Evolutionary conservation across 176 grass and related monocot genomes (phyloP).

Genomic region (Oryza coarctata): DNA sequence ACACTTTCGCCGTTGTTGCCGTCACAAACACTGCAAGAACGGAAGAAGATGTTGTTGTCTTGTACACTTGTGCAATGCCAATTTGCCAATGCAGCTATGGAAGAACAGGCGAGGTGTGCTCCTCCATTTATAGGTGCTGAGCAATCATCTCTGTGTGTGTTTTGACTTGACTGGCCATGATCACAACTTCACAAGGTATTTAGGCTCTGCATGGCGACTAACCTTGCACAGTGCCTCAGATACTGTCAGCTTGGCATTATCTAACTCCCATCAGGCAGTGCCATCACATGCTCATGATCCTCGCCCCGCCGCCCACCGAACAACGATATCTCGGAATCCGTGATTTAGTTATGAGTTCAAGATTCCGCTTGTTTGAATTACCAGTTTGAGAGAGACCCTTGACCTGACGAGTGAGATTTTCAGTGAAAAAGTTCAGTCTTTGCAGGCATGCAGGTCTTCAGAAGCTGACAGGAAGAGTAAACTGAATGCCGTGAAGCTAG

Average conservation of each 20-base stretch:
- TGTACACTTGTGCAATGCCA: slow-evolving; percentile 10
- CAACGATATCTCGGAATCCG: slow-evolving; percentile 49
- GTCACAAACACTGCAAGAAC: slow-evolving; percentile 19
- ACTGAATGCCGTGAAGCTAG: neutral
- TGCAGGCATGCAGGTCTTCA: neutral
- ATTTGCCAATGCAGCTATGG: slow-evolving; percentile 13
- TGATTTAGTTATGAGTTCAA: slow-evolving; percentile 12
- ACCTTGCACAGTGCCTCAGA: slow-evolving; percentile 25
- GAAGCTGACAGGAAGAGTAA: neutral
- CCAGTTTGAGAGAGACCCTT: neutral
- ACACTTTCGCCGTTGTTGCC: slow-evolving; percentile 41
- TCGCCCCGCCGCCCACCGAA: slow-evolving; percentile 56
- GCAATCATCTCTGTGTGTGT: slow-evolving; percentile 29
- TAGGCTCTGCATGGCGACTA: slow-evolving; percentile 32
- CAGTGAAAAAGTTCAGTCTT: neutral
- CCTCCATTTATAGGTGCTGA: slow-evolving; percentile 31
- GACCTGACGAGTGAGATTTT: neutral
- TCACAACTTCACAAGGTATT: slow-evolving; percentile 33
- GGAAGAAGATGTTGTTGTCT: neutral
- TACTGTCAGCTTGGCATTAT: slow-evolving; percentile 57
- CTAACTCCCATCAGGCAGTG: slow-evolving; percentile 52
- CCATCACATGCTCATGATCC: slow-evolving; percentile 53
- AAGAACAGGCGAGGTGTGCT: neutral
- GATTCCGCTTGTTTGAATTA: slow-evolving; percentile 36
- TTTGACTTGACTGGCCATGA: slow-evolving; percentile 37